phyloP scores from a whole-genome alignment of 1,139 yeast species.

The Citeromyces hawaiiensis region DNA sequence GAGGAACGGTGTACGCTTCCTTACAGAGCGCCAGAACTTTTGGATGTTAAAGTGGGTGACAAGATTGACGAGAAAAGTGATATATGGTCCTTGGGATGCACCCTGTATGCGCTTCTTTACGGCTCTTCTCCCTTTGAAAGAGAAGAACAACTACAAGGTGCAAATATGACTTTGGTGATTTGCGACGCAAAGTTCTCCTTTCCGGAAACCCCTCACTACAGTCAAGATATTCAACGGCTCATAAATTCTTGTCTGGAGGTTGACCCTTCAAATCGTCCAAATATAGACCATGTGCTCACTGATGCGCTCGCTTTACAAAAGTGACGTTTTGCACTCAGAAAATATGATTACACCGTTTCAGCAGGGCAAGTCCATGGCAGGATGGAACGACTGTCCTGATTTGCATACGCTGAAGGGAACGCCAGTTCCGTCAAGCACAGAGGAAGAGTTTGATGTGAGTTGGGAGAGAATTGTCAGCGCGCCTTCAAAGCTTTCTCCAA shows the following conservation, averaged over 20 bases:
- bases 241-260: slow-evolving; percentile 47
- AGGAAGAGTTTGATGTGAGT: slow-evolving; percentile 10
- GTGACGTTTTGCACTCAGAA: slow-evolving; percentile 1
- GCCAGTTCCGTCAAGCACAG: slow-evolving; percentile 2
- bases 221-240: slow-evolving; percentile 37
- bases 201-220: slow-evolving; percentile 44
- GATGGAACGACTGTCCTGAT: slow-evolving; percentile 13
- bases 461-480: slow-evolving; percentile 6
- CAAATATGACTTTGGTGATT: slow-evolving; percentile 67
- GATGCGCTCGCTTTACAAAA: slow-evolving; percentile 25
- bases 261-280: slow-evolving; percentile 49
- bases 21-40: slow-evolving; percentile 80
- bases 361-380: slow-evolving; percentile 5
- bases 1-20: slow-evolving; percentile 82
- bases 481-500: slow-evolving; percentile 5
- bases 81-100: slow-evolving; percentile 86
- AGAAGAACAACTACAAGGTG: slow-evolving; percentile 71
- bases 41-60: slow-evolving; percentile 59
- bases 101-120: slow-evolving; percentile 65
- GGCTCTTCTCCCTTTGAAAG: slow-evolving; percentile 81
- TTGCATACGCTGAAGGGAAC: background rate
- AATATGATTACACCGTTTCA: slow-evolving; percentile 2
- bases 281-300: slow-evolving; percentile 42
- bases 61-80: slow-evolving; percentile 63
- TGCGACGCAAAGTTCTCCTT: slow-evolving; percentile 54